These are phyloP conservation scores for Phaeosphaeria sp. DNA, from an alignment of 2,329 filamentous ascomycete species.

Conservation along the genomic window DNA sequence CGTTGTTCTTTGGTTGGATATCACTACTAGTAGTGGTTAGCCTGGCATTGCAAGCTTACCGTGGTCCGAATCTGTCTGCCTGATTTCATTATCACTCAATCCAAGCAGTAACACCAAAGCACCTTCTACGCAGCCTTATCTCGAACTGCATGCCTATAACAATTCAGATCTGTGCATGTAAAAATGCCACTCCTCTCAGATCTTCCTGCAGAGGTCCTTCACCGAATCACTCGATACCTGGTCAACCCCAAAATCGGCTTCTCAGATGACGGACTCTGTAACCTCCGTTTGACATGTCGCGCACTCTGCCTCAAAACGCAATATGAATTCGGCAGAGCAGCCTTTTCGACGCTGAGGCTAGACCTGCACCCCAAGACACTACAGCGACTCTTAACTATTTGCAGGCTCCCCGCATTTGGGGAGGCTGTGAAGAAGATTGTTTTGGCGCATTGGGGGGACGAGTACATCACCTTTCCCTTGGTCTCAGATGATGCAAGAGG, in stretches of 20 bases:
- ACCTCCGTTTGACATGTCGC: constrained; percentile 7
- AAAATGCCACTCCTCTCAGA: not conserved
- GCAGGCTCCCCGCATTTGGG: constrained; percentile 5
- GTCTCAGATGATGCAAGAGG: not conserved
- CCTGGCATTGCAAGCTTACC: not conserved
- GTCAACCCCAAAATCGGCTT: not conserved
- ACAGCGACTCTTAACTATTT: constrained; percentile 6
- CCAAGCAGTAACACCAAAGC: not conserved
- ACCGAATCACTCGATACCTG: not conserved
- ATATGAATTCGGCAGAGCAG: constrained; percentile 6
- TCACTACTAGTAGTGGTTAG: not conserved
- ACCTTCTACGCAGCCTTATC: not conserved
- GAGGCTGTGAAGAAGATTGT: constrained; percentile 4
- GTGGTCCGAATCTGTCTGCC: not conserved
- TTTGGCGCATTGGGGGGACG: not conserved
- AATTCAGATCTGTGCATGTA: not conserved
- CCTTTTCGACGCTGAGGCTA: constrained; percentile 7
- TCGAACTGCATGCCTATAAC: not conserved
- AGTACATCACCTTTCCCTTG: not conserved
- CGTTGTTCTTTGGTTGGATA: not conserved
- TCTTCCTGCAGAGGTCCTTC: not conserved
- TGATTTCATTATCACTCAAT: not conserved
- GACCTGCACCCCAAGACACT: constrained; percentile 5
- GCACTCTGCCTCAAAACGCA: constrained; percentile 1
- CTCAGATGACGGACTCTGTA: constrained; percentile 1